These are phyloP conservation scores for Suhomyces bokatorum DNA, from an alignment of 1,139 yeast genomes.

Conservation along the genomic window DNA sequence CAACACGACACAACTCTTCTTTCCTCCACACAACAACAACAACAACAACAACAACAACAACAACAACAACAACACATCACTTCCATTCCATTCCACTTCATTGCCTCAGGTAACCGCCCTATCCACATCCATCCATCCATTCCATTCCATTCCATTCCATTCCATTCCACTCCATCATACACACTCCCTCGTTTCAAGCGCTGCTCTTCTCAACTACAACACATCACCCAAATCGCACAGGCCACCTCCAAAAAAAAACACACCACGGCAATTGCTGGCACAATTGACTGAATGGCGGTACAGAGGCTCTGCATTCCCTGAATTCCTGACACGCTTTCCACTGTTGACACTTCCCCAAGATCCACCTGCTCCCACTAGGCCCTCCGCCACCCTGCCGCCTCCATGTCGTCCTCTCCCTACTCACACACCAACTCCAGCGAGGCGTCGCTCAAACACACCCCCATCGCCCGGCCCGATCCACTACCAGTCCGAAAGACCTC, in stretches of 20 bases:
- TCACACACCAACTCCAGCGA: slow-evolving; percentile 3
- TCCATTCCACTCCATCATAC: background rate
- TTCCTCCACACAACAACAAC: too few relatives aligned
- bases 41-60: too few relatives aligned
- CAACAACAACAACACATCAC: too few relatives aligned
- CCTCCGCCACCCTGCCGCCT: background rate
- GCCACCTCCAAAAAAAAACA: background rate
- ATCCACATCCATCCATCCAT: too few relatives aligned
- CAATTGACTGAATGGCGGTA: background rate
- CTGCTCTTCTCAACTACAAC: background rate
- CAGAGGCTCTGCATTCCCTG: background rate
- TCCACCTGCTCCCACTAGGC: too few relatives aligned
- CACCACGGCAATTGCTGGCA: background rate
- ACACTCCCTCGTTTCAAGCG: background rate
- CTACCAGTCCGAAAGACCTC: slow-evolving; percentile 7
- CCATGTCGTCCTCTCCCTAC: background rate
- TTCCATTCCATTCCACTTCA: too few relatives aligned
- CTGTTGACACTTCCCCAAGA: too few relatives aligned
- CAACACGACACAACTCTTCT: too few relatives aligned
- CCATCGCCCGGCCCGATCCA: background rate
- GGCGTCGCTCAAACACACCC: slow-evolving; percentile 4
- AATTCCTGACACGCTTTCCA: too few relatives aligned
- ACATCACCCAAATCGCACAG: too few relatives aligned
- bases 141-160: background rate
- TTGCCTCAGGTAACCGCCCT: too few relatives aligned